Percentiles rank a stretch among this genome's conserved stretches.
phyloP scores from a whole-genome alignment of 2,329 filamentous ascomycete genomes.

The Aspergillus costaricaensis region DNA sequence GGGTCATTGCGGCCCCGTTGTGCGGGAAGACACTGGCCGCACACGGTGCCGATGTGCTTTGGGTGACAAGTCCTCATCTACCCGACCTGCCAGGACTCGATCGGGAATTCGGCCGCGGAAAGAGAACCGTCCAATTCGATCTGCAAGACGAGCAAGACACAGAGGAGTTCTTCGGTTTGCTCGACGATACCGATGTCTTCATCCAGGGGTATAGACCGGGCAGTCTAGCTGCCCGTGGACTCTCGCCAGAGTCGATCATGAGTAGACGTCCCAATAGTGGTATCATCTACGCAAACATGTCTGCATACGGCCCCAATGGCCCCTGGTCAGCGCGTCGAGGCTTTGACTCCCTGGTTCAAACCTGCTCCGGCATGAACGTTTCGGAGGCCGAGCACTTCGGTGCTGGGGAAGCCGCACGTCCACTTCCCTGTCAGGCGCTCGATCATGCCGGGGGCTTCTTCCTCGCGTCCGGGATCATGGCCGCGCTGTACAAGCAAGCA shows the following conservation, averaged over 20 bases:
- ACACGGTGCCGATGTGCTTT: constrained; percentile 46
- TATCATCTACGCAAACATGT: constrained; percentile 55
- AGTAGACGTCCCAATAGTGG: constrained; percentile 40
- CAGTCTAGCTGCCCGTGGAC: constrained; percentile 48
- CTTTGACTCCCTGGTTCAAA: constrained; percentile 60
- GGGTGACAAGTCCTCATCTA: constrained; percentile 40
- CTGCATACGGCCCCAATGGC: constrained; percentile 54
- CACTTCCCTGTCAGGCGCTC: constrained; percentile 57
- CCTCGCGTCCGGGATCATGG: constrained; percentile 55
- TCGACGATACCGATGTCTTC: constrained; percentile 45
- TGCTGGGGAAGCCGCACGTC: constrained; percentile 42
- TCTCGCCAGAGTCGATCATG: constrained; percentile 43
- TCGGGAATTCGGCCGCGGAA: constrained; percentile 41
- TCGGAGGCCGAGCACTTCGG: constrained; percentile 54
- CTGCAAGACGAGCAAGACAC: constrained; percentile 29
- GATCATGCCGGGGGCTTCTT: constrained; percentile 60
- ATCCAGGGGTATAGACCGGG: constrained; percentile 52
- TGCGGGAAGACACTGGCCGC: constrained; percentile 41
- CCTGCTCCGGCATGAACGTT: constrained; percentile 58
- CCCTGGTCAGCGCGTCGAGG: constrained; percentile 53
- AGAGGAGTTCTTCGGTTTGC: constrained; percentile 30
- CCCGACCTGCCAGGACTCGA: constrained; percentile 40
- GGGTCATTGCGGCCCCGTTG: constrained; percentile 44
- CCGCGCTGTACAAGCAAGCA: constrained; percentile 53
- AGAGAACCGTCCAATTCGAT: constrained; percentile 41